phyloP scores from a whole-genome alignment of 192 early-diverging fungal species.

The Thamnidium elegans region DNA sequence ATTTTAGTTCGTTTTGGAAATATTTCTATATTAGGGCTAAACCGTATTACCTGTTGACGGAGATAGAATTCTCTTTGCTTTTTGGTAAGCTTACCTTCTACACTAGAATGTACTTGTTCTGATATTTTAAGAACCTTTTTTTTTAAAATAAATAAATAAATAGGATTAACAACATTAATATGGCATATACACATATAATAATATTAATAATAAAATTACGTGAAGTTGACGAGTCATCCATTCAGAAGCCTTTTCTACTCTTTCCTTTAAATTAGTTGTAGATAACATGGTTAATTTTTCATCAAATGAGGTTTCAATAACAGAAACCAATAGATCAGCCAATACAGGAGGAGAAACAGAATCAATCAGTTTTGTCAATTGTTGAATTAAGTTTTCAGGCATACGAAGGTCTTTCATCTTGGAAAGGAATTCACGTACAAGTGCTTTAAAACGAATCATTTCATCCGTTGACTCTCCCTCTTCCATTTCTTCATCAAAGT shows the following conservation, averaged over 20 bases:
- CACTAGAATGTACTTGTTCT: conserved; percentile 69
- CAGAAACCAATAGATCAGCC: conserved; percentile 67
- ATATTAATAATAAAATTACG: conserved; percentile 32
- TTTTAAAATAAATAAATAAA: neutral
- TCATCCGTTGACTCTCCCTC: conserved; percentile 50
- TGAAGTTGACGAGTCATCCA: conserved; percentile 72
- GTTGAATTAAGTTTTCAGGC: conserved; percentile 58
- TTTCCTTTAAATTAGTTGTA: conserved; percentile 52
- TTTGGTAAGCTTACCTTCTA: conserved; percentile 75
- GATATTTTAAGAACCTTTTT: conserved; percentile 73
- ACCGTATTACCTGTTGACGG: conserved; percentile 61
- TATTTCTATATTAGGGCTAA: neutral
- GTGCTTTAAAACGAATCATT: conserved; percentile 55
- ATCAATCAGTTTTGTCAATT: conserved; percentile 67
- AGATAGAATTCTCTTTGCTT: conserved; percentile 81
- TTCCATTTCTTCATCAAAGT: conserved; percentile 47
- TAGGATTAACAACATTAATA: neutral
- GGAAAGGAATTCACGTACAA: conserved; percentile 51
- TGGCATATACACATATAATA: neutral
- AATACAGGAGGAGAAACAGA: conserved; percentile 55
- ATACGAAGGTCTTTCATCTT: conserved; percentile 65
- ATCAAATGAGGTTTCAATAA: conserved; percentile 68
- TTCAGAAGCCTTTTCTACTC: conserved; percentile 58
- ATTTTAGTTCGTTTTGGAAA: neutral
- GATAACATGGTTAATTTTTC: conserved; percentile 72